Conservation (phyloP, 306 rosid genomes). For the Sechiopsis laciniata region DNA sequence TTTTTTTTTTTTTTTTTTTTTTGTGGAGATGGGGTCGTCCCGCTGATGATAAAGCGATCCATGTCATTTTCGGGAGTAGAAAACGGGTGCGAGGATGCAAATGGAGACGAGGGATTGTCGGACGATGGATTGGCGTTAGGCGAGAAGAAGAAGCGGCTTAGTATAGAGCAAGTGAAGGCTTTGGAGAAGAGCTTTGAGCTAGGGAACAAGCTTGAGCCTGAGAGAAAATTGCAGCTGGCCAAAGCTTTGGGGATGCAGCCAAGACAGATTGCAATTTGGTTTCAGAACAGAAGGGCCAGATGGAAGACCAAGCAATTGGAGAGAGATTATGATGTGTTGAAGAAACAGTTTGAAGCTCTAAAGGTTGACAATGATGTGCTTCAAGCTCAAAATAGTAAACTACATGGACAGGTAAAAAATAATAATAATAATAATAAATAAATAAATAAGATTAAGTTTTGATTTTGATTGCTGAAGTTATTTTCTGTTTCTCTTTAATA, state of each 20-base stretch:
- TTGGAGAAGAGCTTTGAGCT: slow-evolving; percentile 89
- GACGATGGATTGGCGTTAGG: slow-evolving; percentile 82
- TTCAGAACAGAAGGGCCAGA: slow-evolving; percentile 88
- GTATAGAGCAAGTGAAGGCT: slow-evolving; percentile 74
- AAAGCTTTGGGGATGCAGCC: slow-evolving; percentile 80
- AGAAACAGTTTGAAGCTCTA: slow-evolving; percentile 72
- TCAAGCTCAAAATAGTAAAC: slow-evolving; percentile 67
- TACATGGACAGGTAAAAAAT: slow-evolving; percentile 57
- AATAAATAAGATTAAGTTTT: no score
- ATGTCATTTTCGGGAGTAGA: slow-evolving; percentile 77
- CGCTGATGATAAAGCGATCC: slow-evolving; percentile 76
- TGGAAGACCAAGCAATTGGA: slow-evolving; percentile 94
- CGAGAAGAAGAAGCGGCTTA: slow-evolving; percentile 87
- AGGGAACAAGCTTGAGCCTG: slow-evolving; percentile 93
- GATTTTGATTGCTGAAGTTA: no score
- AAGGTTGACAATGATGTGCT: slow-evolving; percentile 73
- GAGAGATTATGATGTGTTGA: slow-evolving; percentile 66
- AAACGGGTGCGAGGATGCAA: slow-evolving; percentile 37
- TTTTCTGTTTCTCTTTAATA: not conserved
- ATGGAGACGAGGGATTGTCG: slow-evolving; percentile 65
- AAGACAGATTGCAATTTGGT: slow-evolving; percentile 89
- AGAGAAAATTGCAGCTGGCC: slow-evolving; percentile 77
- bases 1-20: not conserved
- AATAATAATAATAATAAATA: no score
- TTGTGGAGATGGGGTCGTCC: slow-evolving; percentile 37